These are phyloP conservation scores for Brassica incana DNA, from an alignment of 345 rosid genomes.

Conservation along the genomic window DNA sequence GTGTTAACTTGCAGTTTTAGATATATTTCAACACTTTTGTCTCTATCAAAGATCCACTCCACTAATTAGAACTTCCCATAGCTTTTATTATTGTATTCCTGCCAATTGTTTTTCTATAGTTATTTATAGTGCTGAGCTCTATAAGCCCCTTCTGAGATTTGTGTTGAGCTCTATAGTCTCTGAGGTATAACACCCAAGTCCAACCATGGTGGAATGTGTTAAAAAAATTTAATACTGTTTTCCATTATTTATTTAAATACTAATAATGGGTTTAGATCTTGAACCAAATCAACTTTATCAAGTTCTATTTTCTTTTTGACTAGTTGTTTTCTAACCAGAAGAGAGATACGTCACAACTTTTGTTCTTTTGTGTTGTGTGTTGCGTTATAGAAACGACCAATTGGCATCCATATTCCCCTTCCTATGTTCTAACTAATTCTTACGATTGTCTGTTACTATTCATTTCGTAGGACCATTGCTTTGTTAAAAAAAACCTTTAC, in stretches of 20 bases:
- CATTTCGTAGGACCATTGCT: conserved; percentile 6
- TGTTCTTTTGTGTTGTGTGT: conserved; percentile 28
- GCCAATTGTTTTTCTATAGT: not conserved
- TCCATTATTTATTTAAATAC: not conserved
- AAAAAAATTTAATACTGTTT: not conserved
- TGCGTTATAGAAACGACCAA: conserved; percentile 35
- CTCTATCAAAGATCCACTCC: conserved; percentile 34
- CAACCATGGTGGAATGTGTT: not conserved
- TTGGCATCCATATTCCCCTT: conserved; percentile 17
- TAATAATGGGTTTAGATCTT: not conserved
- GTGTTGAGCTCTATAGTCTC: not conserved
- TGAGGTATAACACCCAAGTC: not conserved
- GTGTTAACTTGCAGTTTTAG: conserved; percentile 29
- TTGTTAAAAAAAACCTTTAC: not conserved
- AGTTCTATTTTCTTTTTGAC: conserved; percentile 23
- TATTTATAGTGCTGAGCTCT: not conserved
- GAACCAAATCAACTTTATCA: conserved; percentile 21
- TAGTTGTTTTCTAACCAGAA: conserved; percentile 34
- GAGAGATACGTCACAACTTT: conserved; percentile 29
- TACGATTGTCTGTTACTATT: conserved; percentile 28
- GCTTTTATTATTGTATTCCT: not conserved
- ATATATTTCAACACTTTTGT: conserved; percentile 34
- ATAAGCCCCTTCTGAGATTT: not conserved
- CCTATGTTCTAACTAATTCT: conserved; percentile 31
- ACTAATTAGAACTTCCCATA: not conserved